Conservation (phyloP, 2,329 filamentous ascomycete genomes). For the Xylariaceae sp. region DNA sequence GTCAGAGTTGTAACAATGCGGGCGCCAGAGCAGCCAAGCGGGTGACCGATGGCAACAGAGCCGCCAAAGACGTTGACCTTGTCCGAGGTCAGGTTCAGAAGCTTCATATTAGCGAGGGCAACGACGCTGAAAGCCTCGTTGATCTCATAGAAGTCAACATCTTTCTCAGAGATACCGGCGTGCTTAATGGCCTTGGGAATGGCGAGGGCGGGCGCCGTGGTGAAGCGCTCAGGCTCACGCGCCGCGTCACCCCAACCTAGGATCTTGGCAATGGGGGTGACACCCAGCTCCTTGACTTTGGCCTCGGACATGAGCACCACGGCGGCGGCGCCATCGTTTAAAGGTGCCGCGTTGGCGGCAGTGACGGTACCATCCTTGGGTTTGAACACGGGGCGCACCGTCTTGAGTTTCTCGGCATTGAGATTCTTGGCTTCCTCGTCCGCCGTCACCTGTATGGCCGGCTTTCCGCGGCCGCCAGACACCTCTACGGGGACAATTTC, state of each 20-base stretch:
- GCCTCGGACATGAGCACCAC: conserved; percentile 91
- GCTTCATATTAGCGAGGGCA: conserved; percentile 91
- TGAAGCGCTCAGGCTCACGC: conserved; percentile 90
- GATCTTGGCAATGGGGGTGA: conserved; percentile 94
- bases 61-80: conserved; percentile 96
- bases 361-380: conserved; percentile 83
- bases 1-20: conserved; percentile 89
- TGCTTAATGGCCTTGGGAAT: conserved; percentile 98
- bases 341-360: conserved; percentile 90
- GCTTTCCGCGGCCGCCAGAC: conserved; percentile 85
- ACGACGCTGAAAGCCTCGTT: conserved; percentile 99
- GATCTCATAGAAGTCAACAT: conserved; percentile 94
- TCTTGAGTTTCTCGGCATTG: conserved; percentile 76
- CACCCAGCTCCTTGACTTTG: conserved; percentile 84
- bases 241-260: conserved; percentile 95
- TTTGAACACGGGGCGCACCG: conserved; percentile 80
- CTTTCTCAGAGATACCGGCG: conserved; percentile 71
- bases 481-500: conserved; percentile 92
- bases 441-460: conserved; percentile 69
- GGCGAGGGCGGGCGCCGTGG: conserved; percentile 84
- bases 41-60: conserved; percentile 92
- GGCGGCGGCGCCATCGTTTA: conserved; percentile 92
- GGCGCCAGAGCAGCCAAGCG: conserved; percentile 88
- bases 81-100: conserved; percentile 72
- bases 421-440: conserved; percentile 98